Base-by-base conservation (phyloP, 345 rosid species). In the Hibiscus syriacus region DNA sequence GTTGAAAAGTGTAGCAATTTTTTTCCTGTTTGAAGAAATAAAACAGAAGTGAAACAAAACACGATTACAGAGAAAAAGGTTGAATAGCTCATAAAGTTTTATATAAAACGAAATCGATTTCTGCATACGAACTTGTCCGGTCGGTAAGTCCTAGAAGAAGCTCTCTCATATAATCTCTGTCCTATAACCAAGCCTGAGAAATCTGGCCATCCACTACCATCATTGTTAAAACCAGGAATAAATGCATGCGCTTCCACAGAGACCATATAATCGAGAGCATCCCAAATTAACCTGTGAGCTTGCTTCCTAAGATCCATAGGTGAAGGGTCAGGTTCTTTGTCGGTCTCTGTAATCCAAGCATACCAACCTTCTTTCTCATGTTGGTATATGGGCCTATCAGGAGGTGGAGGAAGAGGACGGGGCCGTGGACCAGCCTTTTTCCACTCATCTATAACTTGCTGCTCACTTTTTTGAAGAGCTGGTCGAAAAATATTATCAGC, bases 351-450 rank as follows among this genome's bases (percentile, higher is more conserved):
- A 64, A 95, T 74, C 99, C 99, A 95, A 80, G 92, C 93, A 80
- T 92, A 92, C 98, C 99, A 95, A 7, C 99, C 99, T 82, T 95
- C 96, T 81, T 90, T 92, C 74, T 95, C 98, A 73, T 95, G 99
- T 73, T 20, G 86, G 78, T 92, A 95, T 74, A 88, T 76, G 64
- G 97, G 98, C 74, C 99, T 81, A 64, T 81, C 92, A 20, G 98
- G 98, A 83, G 99, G 97, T 52, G 99, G 99, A 80, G 97, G 97
- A 74, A 92, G 96, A 65, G 99, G 99, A 50, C 98, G 82, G 62
- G 99, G 99, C 20, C 99, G 87, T 64, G 97, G 99, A 60, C 99
- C 99, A 64, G 96, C 97, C 76, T 63, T 87, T 26, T 88, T 80
- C 99, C 99, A 95, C 67, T 87, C 91, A 65, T 87, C 92, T 77